Evolutionary conservation across 2,329 filamentous ascomycete species (phyloP).

Genomic region (Pseudofabraea citricarpa): DNA sequence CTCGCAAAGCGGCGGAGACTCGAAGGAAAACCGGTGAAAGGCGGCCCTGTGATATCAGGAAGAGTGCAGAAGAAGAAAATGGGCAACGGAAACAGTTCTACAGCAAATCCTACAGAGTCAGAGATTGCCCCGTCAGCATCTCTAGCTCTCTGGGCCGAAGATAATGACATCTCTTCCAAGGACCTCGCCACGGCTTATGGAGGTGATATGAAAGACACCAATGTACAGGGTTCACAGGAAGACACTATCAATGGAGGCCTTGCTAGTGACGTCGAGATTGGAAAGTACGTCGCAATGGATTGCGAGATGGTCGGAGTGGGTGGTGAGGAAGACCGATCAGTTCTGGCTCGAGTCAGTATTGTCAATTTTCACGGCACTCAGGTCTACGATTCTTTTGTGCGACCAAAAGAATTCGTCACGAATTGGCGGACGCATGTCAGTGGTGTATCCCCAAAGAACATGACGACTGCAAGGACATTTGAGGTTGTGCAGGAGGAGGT

Average conservation of each 20-base stretch:
- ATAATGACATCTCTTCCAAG: conserved; percentile 56
- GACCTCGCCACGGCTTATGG: conserved; percentile 59
- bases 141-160: conserved; percentile 54
- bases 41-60: conserved; percentile 3
- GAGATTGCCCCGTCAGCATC: conserved; percentile 43
- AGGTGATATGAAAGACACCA: conserved; percentile 44
- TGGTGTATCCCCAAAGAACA: conserved; percentile 70
- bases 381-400: conserved; percentile 90
- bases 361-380: conserved; percentile 93
- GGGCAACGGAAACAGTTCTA: conserved; percentile 51
- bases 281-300: conserved; percentile 89
- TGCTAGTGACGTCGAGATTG: conserved; percentile 59
- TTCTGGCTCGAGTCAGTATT: conserved; percentile 79
- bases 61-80: conserved; percentile 33
- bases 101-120: conserved; percentile 28
- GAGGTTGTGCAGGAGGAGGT: conserved; percentile 73
- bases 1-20: conserved; percentile 28
- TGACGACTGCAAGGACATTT: conserved; percentile 66
- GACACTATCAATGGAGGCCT: conserved; percentile 61
- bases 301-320: conserved; percentile 98
- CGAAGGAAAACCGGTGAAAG: conserved; percentile 17
- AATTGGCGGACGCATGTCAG: conserved; percentile 89
- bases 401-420: conserved; percentile 70
- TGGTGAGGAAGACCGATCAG: conserved; percentile 63
- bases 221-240: conserved; percentile 38